Conservation (phyloP, 2,329 filamentous ascomycete species). For the Clarireedia hainanense region DNA sequence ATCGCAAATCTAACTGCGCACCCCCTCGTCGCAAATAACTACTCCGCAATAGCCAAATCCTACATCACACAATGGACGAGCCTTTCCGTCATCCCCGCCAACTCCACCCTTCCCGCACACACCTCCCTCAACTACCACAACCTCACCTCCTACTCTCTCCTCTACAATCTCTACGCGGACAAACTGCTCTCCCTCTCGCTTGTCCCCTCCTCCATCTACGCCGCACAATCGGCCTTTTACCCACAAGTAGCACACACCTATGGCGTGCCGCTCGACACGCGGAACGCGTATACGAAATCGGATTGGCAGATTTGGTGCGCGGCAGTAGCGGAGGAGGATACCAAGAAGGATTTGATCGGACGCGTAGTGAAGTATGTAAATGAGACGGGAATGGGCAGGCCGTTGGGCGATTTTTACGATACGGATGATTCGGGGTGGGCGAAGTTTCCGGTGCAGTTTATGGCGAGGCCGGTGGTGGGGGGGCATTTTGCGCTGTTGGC, state of each 20-base stretch:
- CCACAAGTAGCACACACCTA: conserved; percentile 62
- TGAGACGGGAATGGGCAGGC: background rate
- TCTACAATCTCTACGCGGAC: conserved; percentile 82
- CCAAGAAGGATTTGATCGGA: background rate
- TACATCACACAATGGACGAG: conserved; percentile 70
- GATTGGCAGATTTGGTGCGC: conserved; percentile 33
- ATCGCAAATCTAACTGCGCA: conserved; percentile 56
- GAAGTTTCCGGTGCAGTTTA: background rate
- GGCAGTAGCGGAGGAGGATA: background rate
- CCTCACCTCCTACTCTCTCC: conserved; percentile 22
- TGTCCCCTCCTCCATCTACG: conserved; percentile 68
- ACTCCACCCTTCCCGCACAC: conserved; percentile 47
- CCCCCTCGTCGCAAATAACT: conserved; percentile 47
- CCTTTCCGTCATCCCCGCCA: conserved; percentile 54
- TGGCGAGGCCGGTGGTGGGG: background rate
- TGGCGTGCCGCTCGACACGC: conserved; percentile 75
- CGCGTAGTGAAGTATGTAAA: background rate
- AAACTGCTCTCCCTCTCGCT: conserved; percentile 69
- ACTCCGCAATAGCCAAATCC: conserved; percentile 49
- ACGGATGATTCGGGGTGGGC: background rate
- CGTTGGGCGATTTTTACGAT: background rate
- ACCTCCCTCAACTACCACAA: conserved; percentile 66
- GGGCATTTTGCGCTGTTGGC: background rate
- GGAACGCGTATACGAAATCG: conserved; percentile 73
- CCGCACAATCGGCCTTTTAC: conserved; percentile 72